Evolutionary conservation across 2,329 filamentous ascomycete species (phyloP), one percentile per base, ranked within the genome.

Genomic region (Furcasterigmium sp.): DNA sequence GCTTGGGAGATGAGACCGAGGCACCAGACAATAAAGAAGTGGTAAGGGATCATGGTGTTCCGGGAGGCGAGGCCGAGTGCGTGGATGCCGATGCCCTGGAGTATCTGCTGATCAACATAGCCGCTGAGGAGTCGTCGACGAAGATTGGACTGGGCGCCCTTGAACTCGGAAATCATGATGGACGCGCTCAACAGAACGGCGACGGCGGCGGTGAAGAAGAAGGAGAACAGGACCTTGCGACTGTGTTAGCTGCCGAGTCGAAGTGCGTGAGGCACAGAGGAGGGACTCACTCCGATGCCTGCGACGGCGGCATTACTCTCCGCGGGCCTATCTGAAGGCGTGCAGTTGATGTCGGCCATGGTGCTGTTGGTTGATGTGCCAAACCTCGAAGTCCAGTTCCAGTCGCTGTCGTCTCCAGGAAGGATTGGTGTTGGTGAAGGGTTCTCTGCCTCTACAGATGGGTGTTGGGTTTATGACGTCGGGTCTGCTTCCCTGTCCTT

Each of bases 21-120:
- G 65, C 84, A 81, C 82, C 81, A 85, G 50, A 85, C 76, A 43
- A 85, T 72, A 64, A 85, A 85, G 65, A 85, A 84, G 61, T 86
- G 82, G 56, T 86, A 86, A 0, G 80, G 73, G 0, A 82, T 71
- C 57, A 85, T 73, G 5, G 67, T 66, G 37, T 71, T 62, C 55
- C 77, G 73, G 54, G 80, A 79, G 5, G 75, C 75, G 2, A 86
- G 70, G 0, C 76, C 82, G 19, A 85, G 70, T 44, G 68, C 70
- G 57, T 85, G 81, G 44, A 86, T 77, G n/a, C 77, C 80, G 56
- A 85, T 84, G 32, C 82, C 81, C 15, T 80, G 81, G 43, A 85
- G 66, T 58, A 85, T 80, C 59, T 41, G 39, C 56, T 85, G 81
- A 60, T 86, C 82, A 15, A 75, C 80, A 63, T 84, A 80, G 48